Evolutionary conservation across 768 basidiomycete genomes (phyloP), one percentile per base, ranked within the genome.

Genomic region (Mycena leptocephala): DNA sequence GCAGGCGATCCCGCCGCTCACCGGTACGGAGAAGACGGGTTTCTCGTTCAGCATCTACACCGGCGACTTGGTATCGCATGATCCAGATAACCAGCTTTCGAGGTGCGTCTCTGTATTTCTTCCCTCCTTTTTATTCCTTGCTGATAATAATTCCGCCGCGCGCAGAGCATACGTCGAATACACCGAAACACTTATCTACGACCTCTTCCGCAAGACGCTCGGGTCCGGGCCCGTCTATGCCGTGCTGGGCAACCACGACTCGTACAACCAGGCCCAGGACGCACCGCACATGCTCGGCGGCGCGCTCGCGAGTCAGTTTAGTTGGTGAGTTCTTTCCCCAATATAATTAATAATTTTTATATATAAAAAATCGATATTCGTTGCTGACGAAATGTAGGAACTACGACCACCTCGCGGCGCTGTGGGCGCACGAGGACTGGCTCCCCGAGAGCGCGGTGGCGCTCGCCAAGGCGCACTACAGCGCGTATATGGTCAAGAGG

Each of bases 201-300:
- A 92, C 76, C 87, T 95, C 41, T 89, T 95, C 84, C 93, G 90
- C 82, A 86, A 86, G 20, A 65, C 53, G 26, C 75, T 76, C 37
- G 75, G 75, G 13, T 76, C 75, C 10, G 93, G 93, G 0, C 94
- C 95, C n/a, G 89, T 95, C 3, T 96, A 95, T 77, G 91, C 93
- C 33, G 90, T 93, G 0, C 85, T 95, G 11, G 95, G 95, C 11
- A 96, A 96, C 81, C 95, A 96, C 79, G 95, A 96, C 81, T 92
- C 88, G 51, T 94, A 92, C 81, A 92, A 92, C 78, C 88, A 91
- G 83, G 91, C 90, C 3, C 88, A 92, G 79, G 93, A 93, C 76
- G 90, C 93, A 1, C 90, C 92, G 33, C 88, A 91, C 78, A 86
- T 91, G 8, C 83, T 95, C 1, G 91, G 89, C 33, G 92, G 89